Conservation (phyloP, 495 filamentous ascomycete genomes). For the Xylaria intraflava region DNA sequence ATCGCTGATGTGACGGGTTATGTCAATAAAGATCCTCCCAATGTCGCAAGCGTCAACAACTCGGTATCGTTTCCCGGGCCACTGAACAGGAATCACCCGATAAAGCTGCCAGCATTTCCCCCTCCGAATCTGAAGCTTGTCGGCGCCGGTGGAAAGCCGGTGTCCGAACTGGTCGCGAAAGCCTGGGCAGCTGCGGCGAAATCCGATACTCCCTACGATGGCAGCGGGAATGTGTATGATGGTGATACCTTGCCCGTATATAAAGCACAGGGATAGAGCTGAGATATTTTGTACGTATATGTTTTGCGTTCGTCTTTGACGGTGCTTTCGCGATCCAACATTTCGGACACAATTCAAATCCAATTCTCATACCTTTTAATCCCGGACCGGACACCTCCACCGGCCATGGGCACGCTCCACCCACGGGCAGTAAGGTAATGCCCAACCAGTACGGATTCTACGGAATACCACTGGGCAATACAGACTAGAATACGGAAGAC, state of each 20-base stretch:
- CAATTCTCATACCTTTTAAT: too few species aligned
- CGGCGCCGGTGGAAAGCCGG: slow-evolving; percentile 36
- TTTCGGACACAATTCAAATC: too few species aligned
- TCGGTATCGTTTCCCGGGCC: slow-evolving; percentile 56
- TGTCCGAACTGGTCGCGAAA: slow-evolving; percentile 25
- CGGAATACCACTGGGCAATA: too few species aligned
- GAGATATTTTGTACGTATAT: too few species aligned
- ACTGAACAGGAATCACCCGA: slow-evolving; percentile 33
- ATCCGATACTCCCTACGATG: slow-evolving; percentile 41
- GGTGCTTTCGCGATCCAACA: too few species aligned
- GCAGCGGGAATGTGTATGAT: slow-evolving; percentile 39
- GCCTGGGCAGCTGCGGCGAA: slow-evolving; percentile 22
- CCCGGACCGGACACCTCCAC: too few species aligned
- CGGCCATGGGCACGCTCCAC: too few species aligned
- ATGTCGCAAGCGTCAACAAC: slow-evolving; percentile 54
- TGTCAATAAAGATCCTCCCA: slow-evolving; percentile 49
- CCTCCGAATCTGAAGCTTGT: slow-evolving; percentile 38
- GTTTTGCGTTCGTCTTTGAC: too few species aligned
- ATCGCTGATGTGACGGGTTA: slow-evolving; percentile 55
- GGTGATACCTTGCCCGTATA: slow-evolving; percentile 24
- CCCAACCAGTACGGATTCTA: too few species aligned
- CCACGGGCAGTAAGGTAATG: too few species aligned
- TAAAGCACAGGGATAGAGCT: slow-evolving; percentile 13
- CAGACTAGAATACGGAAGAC: too few species aligned
- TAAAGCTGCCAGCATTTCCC: slow-evolving; percentile 28